Conservation (phyloP, 2,329 filamentous ascomycete genomes). For the Phaeosphaeria sp. region DNA sequence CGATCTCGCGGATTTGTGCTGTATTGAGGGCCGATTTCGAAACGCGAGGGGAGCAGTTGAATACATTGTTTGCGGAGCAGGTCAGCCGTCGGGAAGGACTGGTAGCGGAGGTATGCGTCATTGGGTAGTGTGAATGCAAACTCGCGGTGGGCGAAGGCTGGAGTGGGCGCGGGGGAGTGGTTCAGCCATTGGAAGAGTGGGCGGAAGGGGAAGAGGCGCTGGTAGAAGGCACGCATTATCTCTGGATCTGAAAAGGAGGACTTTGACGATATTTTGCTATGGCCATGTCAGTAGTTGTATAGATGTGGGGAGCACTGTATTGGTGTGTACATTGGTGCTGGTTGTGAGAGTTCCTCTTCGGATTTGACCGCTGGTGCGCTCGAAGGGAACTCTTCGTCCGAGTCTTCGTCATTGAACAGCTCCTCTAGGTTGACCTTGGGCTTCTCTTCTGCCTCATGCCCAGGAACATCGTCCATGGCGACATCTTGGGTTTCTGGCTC, state of each 20-base stretch:
- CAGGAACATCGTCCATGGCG: slow-evolving; percentile 39
- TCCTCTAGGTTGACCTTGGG: slow-evolving; percentile 59
- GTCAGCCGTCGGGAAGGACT: slow-evolving; percentile 75
- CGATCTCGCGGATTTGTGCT: slow-evolving; percentile 91
- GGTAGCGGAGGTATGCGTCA: slow-evolving; percentile 91
- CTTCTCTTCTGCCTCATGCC: slow-evolving; percentile 35
- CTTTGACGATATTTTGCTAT: slow-evolving; percentile 47
- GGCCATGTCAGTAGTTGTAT: slow-evolving; percentile 19
- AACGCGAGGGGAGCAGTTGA: slow-evolving; percentile 85
- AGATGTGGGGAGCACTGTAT: background rate
- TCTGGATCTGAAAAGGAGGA: slow-evolving; percentile 71
- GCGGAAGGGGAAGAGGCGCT: slow-evolving; percentile 92
- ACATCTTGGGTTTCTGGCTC: slow-evolving; percentile 38
- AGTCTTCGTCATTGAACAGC: slow-evolving; percentile 65
- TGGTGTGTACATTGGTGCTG: slow-evolving; percentile 48
- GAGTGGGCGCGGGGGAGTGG: slow-evolving; percentile 82
- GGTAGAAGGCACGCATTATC: slow-evolving; percentile 92
- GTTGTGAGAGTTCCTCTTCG: slow-evolving; percentile 47
- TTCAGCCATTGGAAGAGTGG: slow-evolving; percentile 98
- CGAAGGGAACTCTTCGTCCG: slow-evolving; percentile 65
- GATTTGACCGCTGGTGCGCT: slow-evolving; percentile 57
- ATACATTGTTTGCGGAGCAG: slow-evolving; percentile 89
- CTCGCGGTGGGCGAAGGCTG: slow-evolving; percentile 91
- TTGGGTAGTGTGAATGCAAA: slow-evolving; percentile 96
- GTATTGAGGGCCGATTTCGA: slow-evolving; percentile 99